phyloP scores from a whole-genome alignment of 2,329 filamentous ascomycete species.

The Didymella pomorum region DNA sequence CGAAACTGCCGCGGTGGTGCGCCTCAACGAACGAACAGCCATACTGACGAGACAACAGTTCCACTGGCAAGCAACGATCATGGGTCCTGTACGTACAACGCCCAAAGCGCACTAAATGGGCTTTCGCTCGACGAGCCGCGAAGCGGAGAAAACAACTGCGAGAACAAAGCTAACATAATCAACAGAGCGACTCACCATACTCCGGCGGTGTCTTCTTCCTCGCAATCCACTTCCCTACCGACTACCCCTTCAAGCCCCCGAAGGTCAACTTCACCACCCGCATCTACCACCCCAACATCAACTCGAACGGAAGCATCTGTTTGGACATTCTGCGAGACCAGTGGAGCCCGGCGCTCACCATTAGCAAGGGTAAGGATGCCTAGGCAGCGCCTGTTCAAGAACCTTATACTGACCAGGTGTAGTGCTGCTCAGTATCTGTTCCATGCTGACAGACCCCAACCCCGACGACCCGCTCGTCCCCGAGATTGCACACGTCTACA shows the following conservation, averaged over 20 bases:
- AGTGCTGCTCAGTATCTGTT: conserved; percentile 99
- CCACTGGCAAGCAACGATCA: conserved; percentile 99
- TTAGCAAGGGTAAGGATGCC: conserved; percentile 82
- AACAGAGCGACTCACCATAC: conserved; percentile 92
- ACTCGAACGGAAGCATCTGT: conserved; percentile 99
- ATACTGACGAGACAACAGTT: conserved; percentile 69
- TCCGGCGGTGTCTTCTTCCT: conserved; percentile 99
- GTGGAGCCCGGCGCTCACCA: conserved; percentile 98
- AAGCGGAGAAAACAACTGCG: conserved; percentile 5
- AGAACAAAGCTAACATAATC: conserved; percentile 41
- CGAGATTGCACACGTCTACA: conserved; percentile 99
- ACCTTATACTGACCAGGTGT: conserved; percentile 30
- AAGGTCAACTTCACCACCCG: conserved; percentile 99
- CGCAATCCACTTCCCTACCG: conserved; percentile 98
- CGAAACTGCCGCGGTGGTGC: conserved; percentile 21
- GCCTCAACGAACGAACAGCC: conserved; percentile 26
- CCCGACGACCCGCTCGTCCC: conserved; percentile 98
- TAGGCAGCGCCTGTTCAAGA: background rate
- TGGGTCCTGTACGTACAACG: conserved; percentile 86
- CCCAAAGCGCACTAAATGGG: background rate
- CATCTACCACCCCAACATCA: conserved; percentile 99
- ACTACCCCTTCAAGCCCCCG: conserved; percentile 99
- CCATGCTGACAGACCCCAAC: conserved; percentile 99
- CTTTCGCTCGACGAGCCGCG: conserved; percentile 15
- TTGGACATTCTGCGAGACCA: conserved; percentile 98